These are phyloP conservation scores for Claviceps sp. DNA, from an alignment of 2,329 filamentous ascomycete genomes.

Conservation along the genomic window DNA sequence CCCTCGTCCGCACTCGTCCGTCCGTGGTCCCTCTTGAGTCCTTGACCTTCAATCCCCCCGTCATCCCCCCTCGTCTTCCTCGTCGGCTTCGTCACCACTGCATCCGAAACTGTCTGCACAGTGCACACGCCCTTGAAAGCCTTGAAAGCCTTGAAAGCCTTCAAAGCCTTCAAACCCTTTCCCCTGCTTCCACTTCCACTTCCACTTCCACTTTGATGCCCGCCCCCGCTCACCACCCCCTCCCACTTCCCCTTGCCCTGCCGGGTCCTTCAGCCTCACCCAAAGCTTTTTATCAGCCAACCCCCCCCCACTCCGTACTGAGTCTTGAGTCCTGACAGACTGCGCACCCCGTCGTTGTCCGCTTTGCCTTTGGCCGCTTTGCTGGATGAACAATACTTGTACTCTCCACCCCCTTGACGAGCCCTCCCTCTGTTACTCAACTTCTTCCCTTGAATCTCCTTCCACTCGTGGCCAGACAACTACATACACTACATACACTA, in stretches of 20 bases:
- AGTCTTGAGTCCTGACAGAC: too few relatives aligned
- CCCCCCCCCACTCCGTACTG: too few relatives aligned
- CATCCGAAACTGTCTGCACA: not conserved
- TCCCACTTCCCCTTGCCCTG: constrained; percentile 1
- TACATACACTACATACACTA: not conserved
- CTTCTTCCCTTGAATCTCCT: constrained; percentile 6
- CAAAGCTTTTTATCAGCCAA: not conserved
- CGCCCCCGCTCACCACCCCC: not conserved
- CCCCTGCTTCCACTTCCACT: not conserved
- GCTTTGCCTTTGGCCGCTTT: constrained; percentile 1
- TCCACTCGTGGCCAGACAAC: not conserved
- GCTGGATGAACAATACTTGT: constrained; percentile 5
- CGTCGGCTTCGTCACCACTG: not conserved
- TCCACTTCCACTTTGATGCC: not conserved
- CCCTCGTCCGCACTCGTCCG: not conserved
- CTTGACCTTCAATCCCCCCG: too few relatives aligned
- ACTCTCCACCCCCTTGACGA: constrained; percentile 6
- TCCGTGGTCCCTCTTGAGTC: not conserved
- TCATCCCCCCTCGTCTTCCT: not conserved
- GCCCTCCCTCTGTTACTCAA: constrained; percentile 4
- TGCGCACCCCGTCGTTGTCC: not conserved
- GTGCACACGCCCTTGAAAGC: not conserved
- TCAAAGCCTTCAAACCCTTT: not conserved
- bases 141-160: too few relatives aligned
- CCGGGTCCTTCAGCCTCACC: constrained; percentile 8